Conservation (phyloP, 1,284 basidiomycete genomes). For the Cutaneotrichosporon curvatum region DNA sequence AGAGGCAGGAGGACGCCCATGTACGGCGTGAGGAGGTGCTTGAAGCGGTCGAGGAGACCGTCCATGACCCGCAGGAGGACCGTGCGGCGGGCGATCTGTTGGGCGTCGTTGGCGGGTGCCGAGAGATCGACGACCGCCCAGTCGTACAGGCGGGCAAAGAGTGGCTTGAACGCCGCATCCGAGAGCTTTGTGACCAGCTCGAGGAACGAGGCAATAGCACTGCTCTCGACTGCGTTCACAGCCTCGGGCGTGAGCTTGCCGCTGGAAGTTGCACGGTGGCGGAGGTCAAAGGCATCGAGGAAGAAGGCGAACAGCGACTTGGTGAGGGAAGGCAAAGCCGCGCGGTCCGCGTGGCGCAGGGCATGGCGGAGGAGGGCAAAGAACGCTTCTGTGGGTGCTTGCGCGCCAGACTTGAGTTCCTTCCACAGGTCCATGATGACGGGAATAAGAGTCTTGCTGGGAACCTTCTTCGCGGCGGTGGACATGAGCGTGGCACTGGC, state of each 20-base stretch:
- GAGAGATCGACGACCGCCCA: slow-evolving; percentile 72
- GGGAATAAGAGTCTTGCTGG: slow-evolving; percentile 60
- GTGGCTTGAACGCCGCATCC: slow-evolving; percentile 82
- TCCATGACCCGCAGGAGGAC: slow-evolving; percentile 68
- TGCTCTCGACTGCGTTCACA: slow-evolving; percentile 45
- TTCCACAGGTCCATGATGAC: slow-evolving; percentile 52
- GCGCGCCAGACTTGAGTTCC: slow-evolving; percentile 24
- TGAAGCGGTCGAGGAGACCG: slow-evolving; percentile 73
- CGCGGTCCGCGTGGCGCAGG: slow-evolving; percentile 59
- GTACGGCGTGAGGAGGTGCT: slow-evolving; percentile 85
- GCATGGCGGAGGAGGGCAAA: slow-evolving; percentile 62
- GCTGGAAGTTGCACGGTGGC: slow-evolving; percentile 35
- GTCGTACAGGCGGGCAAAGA: slow-evolving; percentile 87
- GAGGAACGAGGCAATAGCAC: slow-evolving; percentile 63
- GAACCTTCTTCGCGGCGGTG: slow-evolving; percentile 60
- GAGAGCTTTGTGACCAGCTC: slow-evolving; percentile 89
- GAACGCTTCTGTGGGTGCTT: slow-evolving; percentile 48
- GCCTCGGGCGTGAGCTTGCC: slow-evolving; percentile 31
- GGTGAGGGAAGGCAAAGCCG: slow-evolving; percentile 62
- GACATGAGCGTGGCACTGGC: slow-evolving; percentile 45
- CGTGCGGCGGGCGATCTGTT: slow-evolving; percentile 49
- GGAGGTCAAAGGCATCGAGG: slow-evolving; percentile 67
- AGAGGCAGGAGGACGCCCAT: slow-evolving; percentile 68
- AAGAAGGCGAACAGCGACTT: slow-evolving; percentile 73
- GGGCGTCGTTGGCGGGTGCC: slow-evolving; percentile 34